Percentiles rank a stretch among this genome's conserved stretches.
These are phyloP conservation scores for Ascoidea tarda DNA, from an alignment of 805 yeast species.

Conservation along the genomic window DNA sequence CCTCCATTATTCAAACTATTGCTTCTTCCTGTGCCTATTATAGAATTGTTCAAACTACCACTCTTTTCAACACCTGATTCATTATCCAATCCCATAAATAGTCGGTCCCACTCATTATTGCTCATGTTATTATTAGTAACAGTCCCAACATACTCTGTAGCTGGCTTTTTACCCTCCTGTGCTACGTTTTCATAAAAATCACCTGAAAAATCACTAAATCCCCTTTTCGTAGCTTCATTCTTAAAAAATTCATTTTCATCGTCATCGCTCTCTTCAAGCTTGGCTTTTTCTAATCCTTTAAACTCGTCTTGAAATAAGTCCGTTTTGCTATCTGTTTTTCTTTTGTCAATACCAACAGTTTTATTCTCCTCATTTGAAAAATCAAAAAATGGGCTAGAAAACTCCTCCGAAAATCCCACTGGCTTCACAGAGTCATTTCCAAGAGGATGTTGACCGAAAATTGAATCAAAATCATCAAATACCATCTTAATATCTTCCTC, in stretches of 20 bases:
- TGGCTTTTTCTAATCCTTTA: not conserved
- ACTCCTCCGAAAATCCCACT: not conserved
- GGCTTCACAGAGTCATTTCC: not conserved
- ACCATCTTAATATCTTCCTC: conserved; percentile 3
- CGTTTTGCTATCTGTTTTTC: no score
- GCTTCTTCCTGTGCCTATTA: not conserved
- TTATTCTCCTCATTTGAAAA: not conserved
- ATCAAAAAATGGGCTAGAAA: not conserved
- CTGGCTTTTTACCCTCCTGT: not conserved
- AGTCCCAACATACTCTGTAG: not conserved
- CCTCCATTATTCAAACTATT: conserved; percentile 4
- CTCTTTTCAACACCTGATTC: conserved; percentile 13
- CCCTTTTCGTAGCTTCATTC: not conserved
- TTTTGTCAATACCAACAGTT: not conserved
- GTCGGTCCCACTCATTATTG: conserved; percentile 86
- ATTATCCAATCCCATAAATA: conserved; percentile 81
- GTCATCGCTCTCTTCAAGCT: not conserved
- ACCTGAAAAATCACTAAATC: not conserved
- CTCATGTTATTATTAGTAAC: conserved; percentile 7
- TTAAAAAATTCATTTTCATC: not conserved
- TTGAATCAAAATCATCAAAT: conserved; percentile 10
- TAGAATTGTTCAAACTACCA: not conserved
- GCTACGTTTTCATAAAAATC: not conserved
- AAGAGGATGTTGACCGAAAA: no score
- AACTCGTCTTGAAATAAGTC: not conserved